These are phyloP conservation scores for Daldinia sp. DNA, from an alignment of 2,329 filamentous ascomycete species.

Conservation along the genomic window DNA sequence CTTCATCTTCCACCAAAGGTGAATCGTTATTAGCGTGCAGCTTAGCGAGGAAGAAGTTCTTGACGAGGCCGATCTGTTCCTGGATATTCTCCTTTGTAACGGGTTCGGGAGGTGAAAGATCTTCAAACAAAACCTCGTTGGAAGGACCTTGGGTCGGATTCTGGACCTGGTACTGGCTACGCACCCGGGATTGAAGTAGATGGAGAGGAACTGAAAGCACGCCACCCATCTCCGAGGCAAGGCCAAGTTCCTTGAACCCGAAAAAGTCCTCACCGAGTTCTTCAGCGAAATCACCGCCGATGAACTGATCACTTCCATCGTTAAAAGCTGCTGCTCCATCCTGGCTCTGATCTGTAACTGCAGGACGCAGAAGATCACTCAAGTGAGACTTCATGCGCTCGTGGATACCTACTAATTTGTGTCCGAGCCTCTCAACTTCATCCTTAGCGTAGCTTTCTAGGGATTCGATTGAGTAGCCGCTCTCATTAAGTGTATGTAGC, in stretches of 20 bases:
- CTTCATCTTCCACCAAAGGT: slow-evolving; percentile 90
- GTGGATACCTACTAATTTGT: slow-evolving; percentile 83
- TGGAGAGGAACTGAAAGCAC: slow-evolving; percentile 92
- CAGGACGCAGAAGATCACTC: slow-evolving; percentile 90
- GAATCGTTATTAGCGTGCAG: slow-evolving; percentile 84
- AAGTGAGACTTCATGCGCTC: slow-evolving; percentile 95
- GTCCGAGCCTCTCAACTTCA: slow-evolving; percentile 85
- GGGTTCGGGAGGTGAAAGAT: slow-evolving; percentile 75
- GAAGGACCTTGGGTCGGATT: slow-evolving; percentile 67
- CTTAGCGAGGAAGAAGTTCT: slow-evolving; percentile 90
- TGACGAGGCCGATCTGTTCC: slow-evolving; percentile 84
- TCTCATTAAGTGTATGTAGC: slow-evolving; percentile 84
- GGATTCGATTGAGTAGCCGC: slow-evolving; percentile 80
- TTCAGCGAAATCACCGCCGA: slow-evolving; percentile 95
- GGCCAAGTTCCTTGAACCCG: slow-evolving; percentile 92
- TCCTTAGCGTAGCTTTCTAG: slow-evolving; percentile 91
- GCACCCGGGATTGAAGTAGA: slow-evolving; percentile 89
- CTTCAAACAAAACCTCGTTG: slow-evolving; percentile 69
- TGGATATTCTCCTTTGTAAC: slow-evolving; percentile 81
- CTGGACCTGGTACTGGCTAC: slow-evolving; percentile 83
- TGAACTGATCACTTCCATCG: slow-evolving; percentile 95
- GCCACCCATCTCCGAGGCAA: slow-evolving; percentile 90
- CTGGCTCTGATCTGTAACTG: slow-evolving; percentile 78
- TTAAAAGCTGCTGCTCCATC: slow-evolving; percentile 91
- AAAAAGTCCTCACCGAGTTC: slow-evolving; percentile 99